Percentiles rank a stretch among this genome's conserved stretches.
phyloP scores from a whole-genome alignment of 148 eudicot species.

The Talinum fruticosum region DNA sequence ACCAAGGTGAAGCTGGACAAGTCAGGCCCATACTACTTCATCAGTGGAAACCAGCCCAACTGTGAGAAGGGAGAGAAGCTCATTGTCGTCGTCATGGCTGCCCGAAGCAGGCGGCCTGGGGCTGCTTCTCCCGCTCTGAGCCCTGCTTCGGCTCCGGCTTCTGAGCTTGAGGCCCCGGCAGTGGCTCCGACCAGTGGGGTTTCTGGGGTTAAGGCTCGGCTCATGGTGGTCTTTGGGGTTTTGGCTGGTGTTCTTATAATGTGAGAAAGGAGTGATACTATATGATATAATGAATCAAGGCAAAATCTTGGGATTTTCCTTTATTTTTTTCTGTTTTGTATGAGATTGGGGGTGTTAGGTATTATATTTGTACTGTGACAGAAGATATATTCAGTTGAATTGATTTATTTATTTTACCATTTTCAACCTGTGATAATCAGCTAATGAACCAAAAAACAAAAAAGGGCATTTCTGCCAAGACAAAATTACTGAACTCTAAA shows the following conservation, averaged over 20 bases:
- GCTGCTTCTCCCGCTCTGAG: constrained; percentile 44
- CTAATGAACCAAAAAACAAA: no score
- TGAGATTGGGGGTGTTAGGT: background rate
- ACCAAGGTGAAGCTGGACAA: constrained; percentile 42
- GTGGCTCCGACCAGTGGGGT: constrained; percentile 53
- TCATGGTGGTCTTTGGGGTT: constrained; percentile 30
- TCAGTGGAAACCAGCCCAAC: constrained; percentile 50
- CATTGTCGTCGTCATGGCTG: constrained; percentile 60
- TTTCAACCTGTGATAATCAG: no score
- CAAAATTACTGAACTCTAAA: no score
- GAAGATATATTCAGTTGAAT: background rate
- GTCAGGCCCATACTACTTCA: constrained; percentile 68
- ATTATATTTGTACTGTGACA: background rate
- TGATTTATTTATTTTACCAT: no score
- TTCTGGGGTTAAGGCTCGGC: constrained; percentile 21
- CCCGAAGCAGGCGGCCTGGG: constrained; percentile 11
- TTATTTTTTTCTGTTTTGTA: background rate
- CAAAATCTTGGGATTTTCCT: background rate
- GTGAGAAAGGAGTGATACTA: constrained; percentile 4
- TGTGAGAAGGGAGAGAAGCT: constrained; percentile 75
- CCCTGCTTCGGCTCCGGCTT: constrained; percentile 33
- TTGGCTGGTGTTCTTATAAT: constrained; percentile 28
- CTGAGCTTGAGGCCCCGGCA: constrained; percentile 33
- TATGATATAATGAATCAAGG: background rate
- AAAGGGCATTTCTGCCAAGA: no score